phyloP scores from a whole-genome alignment of 2,329 filamentous ascomycete genomes.

The Talaromyces sp. region DNA sequence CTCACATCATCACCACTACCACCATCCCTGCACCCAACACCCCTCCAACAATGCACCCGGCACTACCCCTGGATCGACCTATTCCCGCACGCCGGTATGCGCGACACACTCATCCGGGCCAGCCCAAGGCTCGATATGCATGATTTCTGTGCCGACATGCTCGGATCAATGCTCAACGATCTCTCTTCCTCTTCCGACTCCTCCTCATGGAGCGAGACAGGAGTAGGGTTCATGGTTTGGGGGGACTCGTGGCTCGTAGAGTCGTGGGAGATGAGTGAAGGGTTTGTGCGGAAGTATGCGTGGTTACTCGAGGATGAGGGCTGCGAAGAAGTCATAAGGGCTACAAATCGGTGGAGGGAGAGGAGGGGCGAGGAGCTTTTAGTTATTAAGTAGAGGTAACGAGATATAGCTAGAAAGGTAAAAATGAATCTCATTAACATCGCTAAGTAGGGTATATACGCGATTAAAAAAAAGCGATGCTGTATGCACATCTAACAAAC shows the following conservation, averaged over 20 bases:
- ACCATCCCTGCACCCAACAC: neutral
- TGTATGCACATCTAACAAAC: neutral
- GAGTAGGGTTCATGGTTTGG: neutral
- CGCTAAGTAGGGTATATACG: constrained; percentile 11
- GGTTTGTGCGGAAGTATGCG: neutral
- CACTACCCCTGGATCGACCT: neutral
- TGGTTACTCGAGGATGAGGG: neutral
- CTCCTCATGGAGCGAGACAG: neutral
- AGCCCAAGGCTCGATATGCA: neutral
- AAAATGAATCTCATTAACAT: neutral
- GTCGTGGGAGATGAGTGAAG: neutral
- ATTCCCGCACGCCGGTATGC: neutral
- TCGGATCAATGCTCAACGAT: neutral
- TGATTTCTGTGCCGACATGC: neutral
- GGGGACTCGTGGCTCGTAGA: neutral
- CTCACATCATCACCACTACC: neutral
- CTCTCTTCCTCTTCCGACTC: too few relatives aligned
- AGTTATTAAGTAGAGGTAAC: neutral
- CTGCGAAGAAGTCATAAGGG: neutral
- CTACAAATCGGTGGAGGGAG: neutral
- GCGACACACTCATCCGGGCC: neutral
- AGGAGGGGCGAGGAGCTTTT: neutral
- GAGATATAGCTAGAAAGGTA: neutral
- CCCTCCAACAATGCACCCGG: neutral
- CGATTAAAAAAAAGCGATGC: neutral